Percentiles rank a stretch among this genome's conserved stretches.
phyloP scores from a whole-genome alignment of 805 yeast species.

The Nakazawaea siamensis region DNA sequence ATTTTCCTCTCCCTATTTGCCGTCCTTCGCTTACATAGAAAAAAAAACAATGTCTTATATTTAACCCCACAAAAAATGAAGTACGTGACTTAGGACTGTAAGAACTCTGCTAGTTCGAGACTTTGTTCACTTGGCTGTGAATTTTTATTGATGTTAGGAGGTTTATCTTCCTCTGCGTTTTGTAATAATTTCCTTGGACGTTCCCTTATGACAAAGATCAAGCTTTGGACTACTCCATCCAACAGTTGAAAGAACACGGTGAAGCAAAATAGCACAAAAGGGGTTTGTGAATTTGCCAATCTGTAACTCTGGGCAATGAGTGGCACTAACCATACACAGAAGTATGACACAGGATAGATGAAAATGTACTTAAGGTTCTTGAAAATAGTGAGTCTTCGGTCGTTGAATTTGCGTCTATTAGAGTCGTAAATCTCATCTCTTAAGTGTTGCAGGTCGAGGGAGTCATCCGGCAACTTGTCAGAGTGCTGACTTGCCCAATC shows the following conservation, averaged over 20 bases:
- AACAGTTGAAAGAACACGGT: constrained; percentile 74
- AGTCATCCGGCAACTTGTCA: neutral
- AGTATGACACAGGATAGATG: constrained; percentile 75
- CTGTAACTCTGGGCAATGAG: constrained; percentile 56
- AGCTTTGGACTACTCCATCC: constrained; percentile 67
- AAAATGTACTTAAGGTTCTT: constrained; percentile 74
- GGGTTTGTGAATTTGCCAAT: constrained; percentile 42
- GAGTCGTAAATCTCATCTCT: constrained; percentile 44
- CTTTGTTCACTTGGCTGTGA: no score
- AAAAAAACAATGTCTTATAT: no score
- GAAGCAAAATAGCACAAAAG: constrained; percentile 53
- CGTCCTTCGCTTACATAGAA: no score
- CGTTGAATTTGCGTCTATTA: constrained; percentile 50
- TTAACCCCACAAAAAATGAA: no score
- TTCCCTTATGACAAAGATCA: constrained; percentile 71
- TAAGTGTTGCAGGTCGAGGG: neutral
- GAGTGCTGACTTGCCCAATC: neutral
- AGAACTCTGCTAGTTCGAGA: no score
- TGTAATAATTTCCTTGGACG: constrained; percentile 38
- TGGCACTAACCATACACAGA: constrained; percentile 77
- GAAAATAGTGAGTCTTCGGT: constrained; percentile 56
- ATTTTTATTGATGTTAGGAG: no score
- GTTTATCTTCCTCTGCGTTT: neutral
- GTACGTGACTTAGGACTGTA: no score
- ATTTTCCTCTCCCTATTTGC: no score